phyloP scores from a whole-genome alignment of 371 early-diverging fungal genomes.

The Ordospora pajunii region DNA sequence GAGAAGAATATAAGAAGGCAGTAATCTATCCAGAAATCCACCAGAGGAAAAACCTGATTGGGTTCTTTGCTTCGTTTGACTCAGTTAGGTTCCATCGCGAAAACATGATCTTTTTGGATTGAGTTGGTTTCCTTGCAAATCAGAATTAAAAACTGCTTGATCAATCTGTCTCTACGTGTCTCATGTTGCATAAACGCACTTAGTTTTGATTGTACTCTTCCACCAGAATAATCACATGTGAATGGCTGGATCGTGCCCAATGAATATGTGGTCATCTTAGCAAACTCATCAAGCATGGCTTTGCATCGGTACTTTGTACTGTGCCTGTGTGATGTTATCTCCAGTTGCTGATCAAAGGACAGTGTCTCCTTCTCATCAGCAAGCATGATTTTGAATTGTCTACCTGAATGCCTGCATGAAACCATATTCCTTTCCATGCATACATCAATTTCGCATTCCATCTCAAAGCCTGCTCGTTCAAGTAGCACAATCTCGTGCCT shows the following conservation, averaged over 20 bases:
- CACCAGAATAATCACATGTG: no score
- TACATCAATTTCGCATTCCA: not conserved
- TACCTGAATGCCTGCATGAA: not conserved
- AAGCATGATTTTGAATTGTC: conserved; percentile 20
- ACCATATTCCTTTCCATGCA: conserved; percentile 1
- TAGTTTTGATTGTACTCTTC: no score
- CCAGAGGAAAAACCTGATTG: conserved; percentile 3
- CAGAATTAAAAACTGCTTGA: no score
- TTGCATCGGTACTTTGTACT: no score
- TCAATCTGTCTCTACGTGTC: no score
- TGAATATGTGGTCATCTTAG: no score
- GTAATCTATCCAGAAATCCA: conserved; percentile 35
- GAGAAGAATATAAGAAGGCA: conserved; percentile 25
- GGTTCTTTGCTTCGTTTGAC: conserved; percentile 12
- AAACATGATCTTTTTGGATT: not conserved
- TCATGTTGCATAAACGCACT: no score
- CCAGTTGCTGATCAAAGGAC: not conserved
- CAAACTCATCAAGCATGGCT: no score
- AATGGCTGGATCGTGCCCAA: no score
- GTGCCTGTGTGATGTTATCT: no score
- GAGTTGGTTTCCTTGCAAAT: no score
- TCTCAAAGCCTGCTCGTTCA: not conserved
- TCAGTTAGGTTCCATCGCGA: conserved; percentile 16
- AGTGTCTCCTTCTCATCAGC: conserved; percentile 6
- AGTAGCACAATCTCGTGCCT: not conserved